Base-by-base conservation (phyloP, 306 rosid species). In the Trichosanthes cucumerina region DNA sequence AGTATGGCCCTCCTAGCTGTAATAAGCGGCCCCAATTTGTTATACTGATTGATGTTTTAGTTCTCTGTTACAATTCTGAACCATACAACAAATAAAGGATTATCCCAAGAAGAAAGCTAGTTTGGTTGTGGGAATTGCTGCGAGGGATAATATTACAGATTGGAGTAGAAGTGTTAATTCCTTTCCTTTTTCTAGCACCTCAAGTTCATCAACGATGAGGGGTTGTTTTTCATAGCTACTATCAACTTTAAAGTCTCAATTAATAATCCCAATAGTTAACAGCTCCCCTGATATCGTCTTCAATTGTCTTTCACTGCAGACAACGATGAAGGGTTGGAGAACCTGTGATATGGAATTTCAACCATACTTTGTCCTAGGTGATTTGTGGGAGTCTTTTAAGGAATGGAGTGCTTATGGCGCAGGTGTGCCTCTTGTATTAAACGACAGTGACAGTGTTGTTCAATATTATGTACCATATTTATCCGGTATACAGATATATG, bases 361-460 rank as follows among this genome's bases (percentile, higher is more conserved):
- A 86, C 98, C 98, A 18, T 89, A 86, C 79, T 93, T 93, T 82
- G 87, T 88, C 16, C 92, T 93, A 13, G 88, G 91, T 75, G 96
- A 93, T 83, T 76, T 93, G 52, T 93, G 98, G 98, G 97, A 91
- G 80, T 89, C 96, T 18, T 93, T 93, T 71, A 84, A 85, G 85
- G 98, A 93, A 59, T 90, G 97, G 98, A 93, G 98, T 75, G 98
- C 97, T 33, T 93, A 93, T 70, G 98, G 98, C 14, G 96, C 92
- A 23, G 98, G 98, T 80, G 98, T 93, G 78, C 98, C 98, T 9
- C 88, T 93, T 77, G 87, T 93, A 60, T 78, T 93, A 58, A 89
- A 93, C 79, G 93, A 86, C 77, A 86, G 83, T 36, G 92, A 90
- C 58, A 81, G 86, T 76, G 93, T 93, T 44, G 88, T 90, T 81